Base-by-base conservation (phyloP, 768 basidiomycete species). In the Lactifluus piperatus region DNA sequence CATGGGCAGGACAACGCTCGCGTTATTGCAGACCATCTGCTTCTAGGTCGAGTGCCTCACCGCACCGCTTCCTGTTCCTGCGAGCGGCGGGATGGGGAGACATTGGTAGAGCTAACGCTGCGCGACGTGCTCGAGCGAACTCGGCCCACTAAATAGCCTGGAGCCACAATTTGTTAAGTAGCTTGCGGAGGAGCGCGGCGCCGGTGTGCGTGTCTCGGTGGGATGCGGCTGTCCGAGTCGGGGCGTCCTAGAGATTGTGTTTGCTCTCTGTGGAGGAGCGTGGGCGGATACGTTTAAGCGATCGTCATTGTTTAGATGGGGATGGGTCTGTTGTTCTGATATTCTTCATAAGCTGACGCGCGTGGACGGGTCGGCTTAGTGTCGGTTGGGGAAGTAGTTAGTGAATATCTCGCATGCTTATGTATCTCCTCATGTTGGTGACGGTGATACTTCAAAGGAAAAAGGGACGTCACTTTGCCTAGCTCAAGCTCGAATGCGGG, bases 111-210 rank as follows among this genome's bases (percentile, higher is more conserved):
- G 30, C 30, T 37, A 9, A 60, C 52, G 13, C 50, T 60, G 39
- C 68, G 66, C 20, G 68, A 60, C 32, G 69, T 79, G 44, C 81
- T 77, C 64, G 74, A 81, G 16, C 48, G 87, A 87, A 68, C 77
- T 92, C 0, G 85, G 88, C 1, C 84, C 88, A 6, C 71, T 89
- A 57, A 92, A 88, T 66, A 72, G 75, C 5, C 67, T 84, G 48
- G 90, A 92, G 62, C 83, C 78, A n/a, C 76, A 74, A 44, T 91
- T 91, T 68, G 72, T 91, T 34, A 86, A 89, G 68, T 91, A 87
- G 87, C 73, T 93, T 18, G 80, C 76, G 1, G 77, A 77, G 51
- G 85, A 88, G 70, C 87, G 86, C 58, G 82, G 77, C 4, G 75
- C 76, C 2, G 77, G 64, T 8, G 67, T 65, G 52, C 30, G 39